Base-by-base conservation (phyloP, 208 protist species). In the Chromosphaera perkinsii region DNA sequence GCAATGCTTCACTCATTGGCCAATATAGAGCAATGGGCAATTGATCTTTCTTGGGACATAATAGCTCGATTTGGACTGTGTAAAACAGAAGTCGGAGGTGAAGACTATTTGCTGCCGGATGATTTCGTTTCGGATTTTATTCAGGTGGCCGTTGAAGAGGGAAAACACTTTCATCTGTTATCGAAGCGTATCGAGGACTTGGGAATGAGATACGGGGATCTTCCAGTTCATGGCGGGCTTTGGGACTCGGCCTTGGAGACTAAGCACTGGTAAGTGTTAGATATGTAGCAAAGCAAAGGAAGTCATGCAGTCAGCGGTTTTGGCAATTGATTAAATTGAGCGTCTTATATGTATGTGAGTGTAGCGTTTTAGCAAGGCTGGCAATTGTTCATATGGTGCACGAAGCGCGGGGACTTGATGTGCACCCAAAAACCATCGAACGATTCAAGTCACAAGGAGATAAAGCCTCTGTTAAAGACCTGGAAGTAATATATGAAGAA, bases 11-110 rank as follows among this genome's bases (percentile, higher is more conserved):
- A 74, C 31, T 66, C 70, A 10, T 59, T 80, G 22, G 54, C 48
- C 39, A 67, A 80, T 29, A 77, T 77, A n/a, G 75, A 80, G 45
- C 33, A 33, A 31, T 80, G 69, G 29, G 75, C 75, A 3, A 80
- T 80, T 22, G 75, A 80, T 43, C 43, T 80, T 36, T 36, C 40
- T 17, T 80, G 75, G 75, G 75, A 80, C 42, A 71, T 80, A 49
- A 69, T 80, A 1, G 66, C 58, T 5, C 49, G 75, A 20, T 80
- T 69, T 29, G 26, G 27, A 26, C 24, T 22, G 3, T 1, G 27
- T n/a, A 14, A 76, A 22, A 51, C n/a, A n/a, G n/a, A n/a, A n/a
- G n/a, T n/a, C n/a, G n/a, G n/a, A n/a, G n/a, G n/a, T n/a, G n/a
- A n/a, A n/a, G n/a, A n/a, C n/a, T n/a, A n/a, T n/a, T n/a, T n/a